These are phyloP conservation scores for Amborella trichopoda DNA, from an alignment of 164 flowering plant species.

Conservation along the genomic window DNA sequence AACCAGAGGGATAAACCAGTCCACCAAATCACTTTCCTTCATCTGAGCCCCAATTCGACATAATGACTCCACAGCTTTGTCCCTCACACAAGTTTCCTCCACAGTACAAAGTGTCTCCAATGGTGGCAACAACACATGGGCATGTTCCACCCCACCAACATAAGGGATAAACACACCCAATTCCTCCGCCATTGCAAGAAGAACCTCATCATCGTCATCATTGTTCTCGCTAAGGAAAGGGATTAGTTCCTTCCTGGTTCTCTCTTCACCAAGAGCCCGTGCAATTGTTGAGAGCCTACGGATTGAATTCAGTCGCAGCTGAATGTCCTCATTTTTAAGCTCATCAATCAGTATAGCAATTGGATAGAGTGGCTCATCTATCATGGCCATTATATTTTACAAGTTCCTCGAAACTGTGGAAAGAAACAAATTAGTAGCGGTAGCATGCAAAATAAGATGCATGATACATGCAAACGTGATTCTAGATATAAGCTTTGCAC, in stretches of 20 bases:
- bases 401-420: no score
- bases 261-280: slow-evolving; percentile 89
- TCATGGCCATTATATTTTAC: slow-evolving; percentile 52
- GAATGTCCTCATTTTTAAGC: slow-evolving; percentile 91
- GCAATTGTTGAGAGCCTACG: slow-evolving; percentile 90
- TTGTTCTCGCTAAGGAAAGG: slow-evolving; percentile 95
- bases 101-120: slow-evolving; percentile 82
- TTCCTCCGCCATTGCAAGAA: slow-evolving; percentile 94
- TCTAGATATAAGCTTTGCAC: no score
- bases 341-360: slow-evolving; percentile 90
- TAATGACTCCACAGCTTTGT: slow-evolving; percentile 89
- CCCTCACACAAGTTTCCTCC: slow-evolving; percentile 97
- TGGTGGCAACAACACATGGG: slow-evolving; percentile 78
- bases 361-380: slow-evolving; percentile 94
- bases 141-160: slow-evolving; percentile 90
- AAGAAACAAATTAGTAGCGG: no score
- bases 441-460: no score
- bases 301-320: slow-evolving; percentile 82
- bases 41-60: slow-evolving; percentile 90
- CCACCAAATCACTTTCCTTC: slow-evolving; percentile 84
- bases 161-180: slow-evolving; percentile 91
- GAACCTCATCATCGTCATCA: slow-evolving; percentile 95
- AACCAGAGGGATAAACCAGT: slow-evolving; percentile 70
- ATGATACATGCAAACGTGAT: no score
- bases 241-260: slow-evolving; percentile 84